Base-by-base conservation (phyloP, 164 flowering plant species). In the Chloranthus sessilifolius region DNA sequence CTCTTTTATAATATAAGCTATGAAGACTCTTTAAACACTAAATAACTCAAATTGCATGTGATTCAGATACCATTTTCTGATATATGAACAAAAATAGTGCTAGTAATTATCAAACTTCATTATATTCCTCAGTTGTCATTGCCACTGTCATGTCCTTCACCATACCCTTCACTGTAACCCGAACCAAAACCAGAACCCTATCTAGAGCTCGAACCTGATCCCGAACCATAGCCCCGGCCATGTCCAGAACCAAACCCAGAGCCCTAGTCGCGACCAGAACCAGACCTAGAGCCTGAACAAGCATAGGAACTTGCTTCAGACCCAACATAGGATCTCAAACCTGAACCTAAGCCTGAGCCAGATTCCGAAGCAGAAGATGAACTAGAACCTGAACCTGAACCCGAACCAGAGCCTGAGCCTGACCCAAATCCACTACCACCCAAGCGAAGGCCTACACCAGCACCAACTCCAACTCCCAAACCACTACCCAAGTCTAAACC, bases 391-490 rank as follows among this genome's bases (percentile, higher is more conserved):
- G 47, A 43, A 2, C 26, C 25, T 7, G 47, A 44, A 2, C 47
- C 29, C 2, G 48, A 44, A 3, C 48, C 48, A 10, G 47, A 23
- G 11, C 48, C 48, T 23, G 29, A 44, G 3, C 48, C 48, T 6
- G 48, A 44, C 2, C 48, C 48, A 1, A 28, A 23, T 2, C 29
- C 48, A 4, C 7, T 3, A 21, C 47, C 28, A 23, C 48, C 48
- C 5, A 23, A 5, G 10, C 48, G 27, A 9, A 24, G 2, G 2
- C 29, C 48, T 2, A 8, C 29, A 10, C 48, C 48, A 42, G 19
- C 25, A 14, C 46, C 46, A 42, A 42, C 12, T 23, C 46, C 46
- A 4, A 42, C 25, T 21, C 48, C 48, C n/a, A n/a, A n/a, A n/a
- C n/a, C n/a, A n/a, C n/a, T n/a, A 10, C 48, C 48, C n/a, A 44